Evolutionary conservation across 225 moss, liverwort and hornwort species (phyloP).

Genomic region (Pleurozium schreberi): DNA sequence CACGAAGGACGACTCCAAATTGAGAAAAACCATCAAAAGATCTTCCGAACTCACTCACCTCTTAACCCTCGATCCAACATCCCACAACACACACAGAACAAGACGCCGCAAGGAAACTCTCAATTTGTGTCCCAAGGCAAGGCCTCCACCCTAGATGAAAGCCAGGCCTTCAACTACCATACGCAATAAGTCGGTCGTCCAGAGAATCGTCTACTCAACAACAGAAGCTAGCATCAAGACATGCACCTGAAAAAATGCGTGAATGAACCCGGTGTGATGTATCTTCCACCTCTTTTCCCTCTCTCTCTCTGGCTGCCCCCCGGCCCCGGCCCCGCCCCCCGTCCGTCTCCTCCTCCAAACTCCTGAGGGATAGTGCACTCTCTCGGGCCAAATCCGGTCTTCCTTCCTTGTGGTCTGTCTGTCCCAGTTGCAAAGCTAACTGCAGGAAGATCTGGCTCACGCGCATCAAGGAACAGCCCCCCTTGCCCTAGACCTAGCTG

Average conservation of each 20-base stretch:
- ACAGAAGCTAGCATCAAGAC: neutral
- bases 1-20: neutral
- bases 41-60: neutral
- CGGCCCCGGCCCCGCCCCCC: neutral
- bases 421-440: neutral
- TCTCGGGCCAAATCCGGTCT: neutral
- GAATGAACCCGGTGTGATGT: neutral
- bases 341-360: neutral
- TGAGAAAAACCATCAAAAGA: neutral
- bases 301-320: neutral
- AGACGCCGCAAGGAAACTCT: neutral
- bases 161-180: neutral
- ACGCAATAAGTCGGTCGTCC: neutral
- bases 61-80: conserved; percentile 3
- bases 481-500: conserved; percentile 7
- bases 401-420: neutral
- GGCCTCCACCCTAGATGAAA: neutral
- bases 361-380: neutral
- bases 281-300: neutral
- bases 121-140: neutral
- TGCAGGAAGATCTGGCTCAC: neutral
- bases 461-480: conserved; percentile 14
- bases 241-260: conserved; percentile 24
- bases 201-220: neutral
- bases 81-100: neutral